Evolutionary conservation across 2,329 filamentous ascomycete genomes (phyloP).

Genomic region (Colletotrichum liaoningense): DNA sequence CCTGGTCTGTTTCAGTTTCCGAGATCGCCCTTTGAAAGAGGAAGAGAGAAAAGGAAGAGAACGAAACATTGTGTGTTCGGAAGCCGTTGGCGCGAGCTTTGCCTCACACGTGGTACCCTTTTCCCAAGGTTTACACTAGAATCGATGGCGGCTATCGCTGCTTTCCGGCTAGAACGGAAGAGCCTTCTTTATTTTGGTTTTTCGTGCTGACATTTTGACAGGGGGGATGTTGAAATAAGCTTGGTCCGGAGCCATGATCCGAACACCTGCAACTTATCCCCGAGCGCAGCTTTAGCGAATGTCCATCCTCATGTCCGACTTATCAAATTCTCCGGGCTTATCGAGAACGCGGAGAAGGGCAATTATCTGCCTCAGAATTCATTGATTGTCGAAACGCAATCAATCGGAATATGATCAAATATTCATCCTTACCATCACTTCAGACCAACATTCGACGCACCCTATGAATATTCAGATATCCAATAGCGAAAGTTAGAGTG

Average conservation of each 20-base stretch:
- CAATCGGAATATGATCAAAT: not conserved
- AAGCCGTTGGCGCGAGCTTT: not conserved
- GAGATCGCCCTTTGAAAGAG: too few species aligned
- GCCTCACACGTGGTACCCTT: not conserved
- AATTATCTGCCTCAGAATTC: not conserved
- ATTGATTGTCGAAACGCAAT: not conserved
- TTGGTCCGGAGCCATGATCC: not conserved
- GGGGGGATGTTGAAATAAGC: constrained; percentile 3
- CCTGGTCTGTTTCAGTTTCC: not conserved
- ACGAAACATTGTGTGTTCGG: not conserved
- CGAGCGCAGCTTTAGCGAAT: not conserved
- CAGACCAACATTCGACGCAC: too few species aligned
- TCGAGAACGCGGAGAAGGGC: not conserved
- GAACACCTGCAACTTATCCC: not conserved
- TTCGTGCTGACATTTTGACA: not conserved
- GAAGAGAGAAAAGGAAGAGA: not conserved
- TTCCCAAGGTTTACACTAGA: not conserved
- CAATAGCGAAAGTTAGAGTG: not conserved
- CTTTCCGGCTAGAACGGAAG: not conserved
- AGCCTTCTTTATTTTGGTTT: not conserved
- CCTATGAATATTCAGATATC: too few species aligned
- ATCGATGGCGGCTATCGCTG: not conserved
- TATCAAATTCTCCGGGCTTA: not conserved
- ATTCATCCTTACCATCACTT: too few species aligned
- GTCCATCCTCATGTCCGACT: not conserved